Base-by-base conservation (phyloP, 768 basidiomycete species). In the Termitomyces sp. region DNA sequence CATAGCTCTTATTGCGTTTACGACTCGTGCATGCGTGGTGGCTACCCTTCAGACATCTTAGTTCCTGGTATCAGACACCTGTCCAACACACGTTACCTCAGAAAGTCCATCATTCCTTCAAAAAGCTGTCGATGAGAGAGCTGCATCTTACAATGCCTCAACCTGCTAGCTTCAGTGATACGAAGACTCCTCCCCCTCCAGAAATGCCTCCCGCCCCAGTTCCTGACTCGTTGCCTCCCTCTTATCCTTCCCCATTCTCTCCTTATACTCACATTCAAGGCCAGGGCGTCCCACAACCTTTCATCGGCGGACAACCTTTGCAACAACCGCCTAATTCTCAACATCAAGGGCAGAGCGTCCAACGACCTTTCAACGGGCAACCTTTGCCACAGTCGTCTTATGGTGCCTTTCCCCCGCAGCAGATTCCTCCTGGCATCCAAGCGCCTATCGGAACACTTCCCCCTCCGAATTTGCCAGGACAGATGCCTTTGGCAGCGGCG, bases 131-230 rank as follows among this genome's bases (percentile, higher is more conserved):
- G 6, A 23, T 35, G 13, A 18, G 32, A 55, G 14, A 55, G 8
- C 23, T 46, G 8, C 20, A 32, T 18, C 40, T 14, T 14, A 46
- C 26, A 20, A 59, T 61, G 55, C 23, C 46, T 20, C 50, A 59
- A 56, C 54, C 61, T 16, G 16, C 20, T 18, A 53, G 50, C 9
- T 51, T 55, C 30, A 3, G 16, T 23, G 55, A 59, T 36, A 23
- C 47, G 28, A 63, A 60, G 43, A 54, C 46, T 5, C 35, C 32
- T 52, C 47, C 58, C 26, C 35, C 58, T 12, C 23, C 41, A 33
- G 5, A 36, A 28, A 28, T 38, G 38, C 7, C 52, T 38, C n/a
- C 49, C 8, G 32, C 43, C 13, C 32, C 12, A 2, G 4, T n/a
- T 1, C 28, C 36, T 33, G 23, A 36, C 5, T 28, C 49, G 5